Percentiles rank a stretch among this genome's conserved stretches.
These are phyloP conservation scores for Plasmodium falciparum DNA, from an alignment of 169 alveolate species.

Conservation along the genomic window DNA sequence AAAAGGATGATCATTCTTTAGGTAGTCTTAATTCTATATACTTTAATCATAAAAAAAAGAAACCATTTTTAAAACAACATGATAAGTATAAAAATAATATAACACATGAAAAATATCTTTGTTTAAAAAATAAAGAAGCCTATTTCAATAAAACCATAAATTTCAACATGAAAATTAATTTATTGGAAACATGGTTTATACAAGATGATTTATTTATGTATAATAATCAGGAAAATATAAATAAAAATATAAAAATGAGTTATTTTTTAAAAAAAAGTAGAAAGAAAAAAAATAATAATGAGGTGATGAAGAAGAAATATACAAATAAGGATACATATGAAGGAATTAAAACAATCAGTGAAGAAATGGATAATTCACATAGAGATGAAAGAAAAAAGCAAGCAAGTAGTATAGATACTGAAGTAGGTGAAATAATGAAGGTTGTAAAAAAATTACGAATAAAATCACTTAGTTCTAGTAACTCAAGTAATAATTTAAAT, in stretches of 20 bases:
- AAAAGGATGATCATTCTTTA: neutral
- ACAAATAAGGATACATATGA: neutral
- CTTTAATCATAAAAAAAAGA: neutral
- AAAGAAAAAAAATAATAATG: neutral
- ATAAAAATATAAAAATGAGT: conserved; percentile 13
- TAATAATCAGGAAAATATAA: neutral
- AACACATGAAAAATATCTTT: neutral
- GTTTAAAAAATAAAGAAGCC: conserved; percentile 3
- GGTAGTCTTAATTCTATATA: neutral
- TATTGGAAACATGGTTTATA: conserved; percentile 47
- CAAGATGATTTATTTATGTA: conserved; percentile 41
- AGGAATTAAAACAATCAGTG: neutral
- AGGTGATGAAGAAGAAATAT: neutral
- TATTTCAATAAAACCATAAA: conserved; percentile 9
- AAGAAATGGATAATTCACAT: neutral
- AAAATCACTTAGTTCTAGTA: conserved; percentile 55
- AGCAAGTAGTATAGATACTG: neutral
- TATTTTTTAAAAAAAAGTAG: conserved; percentile 22
- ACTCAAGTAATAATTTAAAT: conserved; percentile 38
- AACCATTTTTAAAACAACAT: neutral
- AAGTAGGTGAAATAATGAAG: conserved; percentile 1
- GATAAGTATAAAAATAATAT: conserved; percentile 5
- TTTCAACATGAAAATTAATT: conserved; percentile 24
- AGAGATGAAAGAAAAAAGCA: conserved; percentile 6
- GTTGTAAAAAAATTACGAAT: conserved; percentile 11